Evolutionary conservation across 1,284 basidiomycete species (phyloP), one percentile per base, ranked within the genome.

Genomic region (Heterobasidion parviporum): DNA sequence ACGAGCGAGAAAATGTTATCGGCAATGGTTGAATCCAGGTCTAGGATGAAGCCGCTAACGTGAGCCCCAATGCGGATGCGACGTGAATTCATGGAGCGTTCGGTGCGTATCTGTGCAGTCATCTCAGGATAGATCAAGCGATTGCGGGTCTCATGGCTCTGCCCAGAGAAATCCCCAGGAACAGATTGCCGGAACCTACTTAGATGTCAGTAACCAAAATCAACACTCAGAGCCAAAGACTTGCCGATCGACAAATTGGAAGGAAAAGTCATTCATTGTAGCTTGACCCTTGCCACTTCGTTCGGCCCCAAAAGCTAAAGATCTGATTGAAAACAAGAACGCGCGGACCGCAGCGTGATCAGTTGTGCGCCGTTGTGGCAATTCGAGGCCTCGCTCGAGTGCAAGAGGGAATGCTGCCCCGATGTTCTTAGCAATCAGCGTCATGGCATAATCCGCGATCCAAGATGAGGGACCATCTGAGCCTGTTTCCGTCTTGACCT

Each of bases 1-100:
- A 92, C 77, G 14, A 96, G 72, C 32, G 89, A 85, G 67, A 88
- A 92, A 6, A 93, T 72, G 61, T 85, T 89, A 59, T 86, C 83
- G 2, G 90, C 83, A 54, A 96, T 87, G 32, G 81, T 80, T 0
- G 93, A 87, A 63, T 94, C 91, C 15, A 97, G 74, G 60, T 93
- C 87, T 38, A 96, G 74, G 54, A 92, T 79, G 68, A 96, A 95
- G 32, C 94, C 94, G 60, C 84, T 91, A 57, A 96, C 89, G 51
- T 80, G 80, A 4, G 89, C 90, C 53, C 78, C 76, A 50, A 92
- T 76, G 67, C 79, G 82, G 34, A 92, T 69, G 53, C 81, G 79
- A 58, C 84, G 81, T 12, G 75, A 74, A 3, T 75, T 66, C 3
- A 70, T 69, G 1, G 75, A 72, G 5, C 75, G 75, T 8, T 83